Conservation (phyloP, 345 rosid genomes). For the Aegle marmelos region DNA sequence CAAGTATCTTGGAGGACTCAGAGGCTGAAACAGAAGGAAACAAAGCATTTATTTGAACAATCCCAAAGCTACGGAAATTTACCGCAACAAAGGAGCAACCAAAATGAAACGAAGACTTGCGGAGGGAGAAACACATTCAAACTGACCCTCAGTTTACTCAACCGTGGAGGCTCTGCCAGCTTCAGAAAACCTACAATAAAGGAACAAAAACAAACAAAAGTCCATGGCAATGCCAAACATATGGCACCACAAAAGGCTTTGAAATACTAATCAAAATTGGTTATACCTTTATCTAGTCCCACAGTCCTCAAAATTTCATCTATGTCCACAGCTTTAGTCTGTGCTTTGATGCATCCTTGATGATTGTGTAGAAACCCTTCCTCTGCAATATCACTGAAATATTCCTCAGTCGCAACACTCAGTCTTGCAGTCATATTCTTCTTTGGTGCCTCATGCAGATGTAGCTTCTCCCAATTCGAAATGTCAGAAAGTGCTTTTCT, state of each 20-base stretch:
- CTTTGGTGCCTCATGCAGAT: constrained; percentile 32
- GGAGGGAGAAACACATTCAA: not conserved
- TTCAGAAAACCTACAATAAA: constrained; percentile 22
- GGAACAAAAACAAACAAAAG: not conserved
- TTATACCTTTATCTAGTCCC: constrained; percentile 36
- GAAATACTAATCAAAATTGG: not conserved
- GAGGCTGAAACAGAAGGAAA: constrained; percentile 12
- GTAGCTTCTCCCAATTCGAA: constrained; percentile 42
- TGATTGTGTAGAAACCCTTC: constrained; percentile 56
- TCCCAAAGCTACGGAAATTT: not conserved
- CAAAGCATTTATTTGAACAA: not conserved
- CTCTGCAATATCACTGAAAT: constrained; percentile 20
- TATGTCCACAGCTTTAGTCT: constrained; percentile 27
- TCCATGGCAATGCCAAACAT: not conserved
- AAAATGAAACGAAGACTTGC: not conserved
- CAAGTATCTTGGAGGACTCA: constrained; percentile 26
- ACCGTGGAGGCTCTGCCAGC: constrained; percentile 9
- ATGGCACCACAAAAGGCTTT: not conserved
- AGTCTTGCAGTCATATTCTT: constrained; percentile 26
- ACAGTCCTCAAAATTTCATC: constrained; percentile 38
- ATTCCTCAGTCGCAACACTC: constrained; percentile 28
- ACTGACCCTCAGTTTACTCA: constrained; percentile 23
- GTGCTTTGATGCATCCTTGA: constrained; percentile 46
- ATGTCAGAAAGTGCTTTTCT: constrained; percentile 63
- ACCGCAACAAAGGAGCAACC: not conserved